Percentiles rank a stretch among this genome's conserved stretches.
These are phyloP conservation scores for Cyberlindnera maritima DNA, from an alignment of 805 yeast genomes.

Conservation along the genomic window DNA sequence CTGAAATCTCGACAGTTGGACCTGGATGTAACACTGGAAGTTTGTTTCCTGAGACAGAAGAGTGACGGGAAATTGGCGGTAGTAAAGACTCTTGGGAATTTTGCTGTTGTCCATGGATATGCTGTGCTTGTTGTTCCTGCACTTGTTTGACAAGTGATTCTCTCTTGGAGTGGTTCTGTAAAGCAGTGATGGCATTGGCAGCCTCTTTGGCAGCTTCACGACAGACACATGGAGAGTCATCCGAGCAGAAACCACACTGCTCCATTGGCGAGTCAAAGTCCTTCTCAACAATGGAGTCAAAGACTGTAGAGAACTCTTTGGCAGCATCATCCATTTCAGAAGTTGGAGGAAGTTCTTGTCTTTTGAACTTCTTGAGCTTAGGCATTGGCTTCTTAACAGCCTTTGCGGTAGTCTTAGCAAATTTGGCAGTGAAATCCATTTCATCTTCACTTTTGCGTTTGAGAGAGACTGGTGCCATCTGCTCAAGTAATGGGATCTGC, in stretches of 20 bases:
- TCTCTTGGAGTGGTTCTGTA: slow-evolving; percentile 25
- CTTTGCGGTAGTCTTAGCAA: slow-evolving; percentile 28
- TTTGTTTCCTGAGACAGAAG: slow-evolving; percentile 32
- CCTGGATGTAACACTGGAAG: slow-evolving; percentile 65
- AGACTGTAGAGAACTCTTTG: slow-evolving; percentile 21
- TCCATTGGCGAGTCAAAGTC: slow-evolving; percentile 55
- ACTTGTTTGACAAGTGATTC: slow-evolving; percentile 15
- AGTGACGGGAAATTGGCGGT: slow-evolving; percentile 39
- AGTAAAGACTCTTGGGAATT: slow-evolving; percentile 19
- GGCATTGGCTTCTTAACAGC: slow-evolving; percentile 28
- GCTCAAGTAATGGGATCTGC: slow-evolving; percentile 38
- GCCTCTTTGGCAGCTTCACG: slow-evolving; percentile 61
- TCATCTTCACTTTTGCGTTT: slow-evolving; percentile 34
- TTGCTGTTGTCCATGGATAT: slow-evolving; percentile 10
- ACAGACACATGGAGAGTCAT: slow-evolving; percentile 89
- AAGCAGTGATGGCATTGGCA: slow-evolving; percentile 32
- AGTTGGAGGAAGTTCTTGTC: not conserved
- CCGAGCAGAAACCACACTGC: slow-evolving; percentile 92
- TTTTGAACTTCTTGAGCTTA: slow-evolving; percentile 23
- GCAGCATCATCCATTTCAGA: slow-evolving; percentile 12
- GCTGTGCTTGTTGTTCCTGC: slow-evolving; percentile 11
- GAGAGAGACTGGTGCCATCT: slow-evolving; percentile 67
- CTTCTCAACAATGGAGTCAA: slow-evolving; percentile 28
- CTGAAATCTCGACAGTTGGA: slow-evolving; percentile 50
- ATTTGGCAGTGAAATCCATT: slow-evolving; percentile 57